A percentile compares a stretch with the other conserved stretches of the same genome.
Evolutionary conservation across 768 basidiomycete genomes (phyloP).

Genomic region (Psilocybe azurescens): DNA sequence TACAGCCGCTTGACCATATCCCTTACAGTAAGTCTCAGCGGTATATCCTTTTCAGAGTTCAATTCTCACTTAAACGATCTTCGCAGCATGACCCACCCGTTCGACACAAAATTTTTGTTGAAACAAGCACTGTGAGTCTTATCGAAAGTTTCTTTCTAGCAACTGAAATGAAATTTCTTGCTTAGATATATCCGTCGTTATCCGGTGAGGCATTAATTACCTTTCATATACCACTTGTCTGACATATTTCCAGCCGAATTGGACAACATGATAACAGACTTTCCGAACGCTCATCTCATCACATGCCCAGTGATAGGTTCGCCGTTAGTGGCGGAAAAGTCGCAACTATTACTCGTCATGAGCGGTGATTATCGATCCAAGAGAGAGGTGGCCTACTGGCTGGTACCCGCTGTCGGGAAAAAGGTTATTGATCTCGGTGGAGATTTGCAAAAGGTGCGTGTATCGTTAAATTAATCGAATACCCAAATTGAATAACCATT

Average conservation of each 20-base stretch:
- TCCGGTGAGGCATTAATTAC: not conserved
- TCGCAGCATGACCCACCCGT: conserved; percentile 46
- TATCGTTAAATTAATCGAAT: not conserved
- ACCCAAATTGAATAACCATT: not conserved
- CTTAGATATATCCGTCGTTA: conserved; percentile 12
- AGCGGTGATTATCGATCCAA: conserved; percentile 84
- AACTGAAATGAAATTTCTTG: not conserved
- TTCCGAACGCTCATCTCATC: conserved; percentile 67
- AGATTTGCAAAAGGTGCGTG: conserved; percentile 79
- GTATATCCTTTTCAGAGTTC: not conserved
- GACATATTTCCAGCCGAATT: conserved; percentile 59
- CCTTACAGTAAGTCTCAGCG: conserved; percentile 50
- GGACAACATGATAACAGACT: conserved; percentile 64
- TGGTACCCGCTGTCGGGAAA: conserved; percentile 79
- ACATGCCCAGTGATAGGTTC: conserved; percentile 81
- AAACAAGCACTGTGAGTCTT: conserved; percentile 73
- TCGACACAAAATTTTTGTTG: conserved; percentile 78
- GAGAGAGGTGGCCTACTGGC: conserved; percentile 77
- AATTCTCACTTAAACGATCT: conserved; percentile 7
- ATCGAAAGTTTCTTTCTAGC: not conserved
- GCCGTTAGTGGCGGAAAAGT: conserved; percentile 67
- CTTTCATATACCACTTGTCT: not conserved
- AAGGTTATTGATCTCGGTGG: conserved; percentile 84
- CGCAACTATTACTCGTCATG: conserved; percentile 75
- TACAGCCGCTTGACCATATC: conserved; percentile 66